A percentile compares a stretch with the other conserved stretches of the same genome.
phyloP scores from a whole-genome alignment of 306 rosid genomes.

The Quillaja saponaria region DNA sequence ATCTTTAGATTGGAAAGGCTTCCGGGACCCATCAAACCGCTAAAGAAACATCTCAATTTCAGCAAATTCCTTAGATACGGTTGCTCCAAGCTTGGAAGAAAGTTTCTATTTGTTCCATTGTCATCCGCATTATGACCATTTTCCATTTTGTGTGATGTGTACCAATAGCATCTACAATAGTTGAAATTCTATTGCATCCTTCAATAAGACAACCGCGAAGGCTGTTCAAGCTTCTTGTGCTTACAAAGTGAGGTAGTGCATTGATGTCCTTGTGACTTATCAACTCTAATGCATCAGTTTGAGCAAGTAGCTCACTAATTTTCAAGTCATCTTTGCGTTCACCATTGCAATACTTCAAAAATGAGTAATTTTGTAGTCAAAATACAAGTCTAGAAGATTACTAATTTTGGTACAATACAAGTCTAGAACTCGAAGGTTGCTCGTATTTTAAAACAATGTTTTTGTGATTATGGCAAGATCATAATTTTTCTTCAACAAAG shows the following conservation, averaged over 20 bases:
- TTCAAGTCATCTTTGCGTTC: no score
- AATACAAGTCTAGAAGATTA: no score
- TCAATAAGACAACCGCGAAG: neutral
- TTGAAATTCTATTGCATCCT: slow-evolving; percentile 20
- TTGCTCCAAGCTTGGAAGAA: slow-evolving; percentile 32
- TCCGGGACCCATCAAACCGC: slow-evolving; percentile 14
- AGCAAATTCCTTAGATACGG: slow-evolving; percentile 23
- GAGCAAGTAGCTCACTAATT: no score
- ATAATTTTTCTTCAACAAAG: slow-evolving; percentile 18
- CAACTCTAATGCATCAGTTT: no score
- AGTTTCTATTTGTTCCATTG: neutral
- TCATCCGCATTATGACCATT: no score
- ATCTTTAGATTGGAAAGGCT: slow-evolving; percentile 24
- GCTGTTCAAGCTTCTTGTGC: neutral
- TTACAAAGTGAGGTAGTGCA: no score
- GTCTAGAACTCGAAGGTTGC: slow-evolving; percentile 19
- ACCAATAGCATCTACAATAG: no score
- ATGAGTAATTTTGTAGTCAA: no score
- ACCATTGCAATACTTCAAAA: no score
- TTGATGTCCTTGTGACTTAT: no score
- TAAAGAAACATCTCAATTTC: slow-evolving; percentile 12
- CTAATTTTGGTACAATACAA: slow-evolving; percentile 24
- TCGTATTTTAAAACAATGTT: slow-evolving; percentile 23
- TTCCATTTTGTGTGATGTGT: neutral
- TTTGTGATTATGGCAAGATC: neutral